These are phyloP conservation scores for Priceomyces melissophilus DNA, from an alignment of 805 yeast species.

Conservation along the genomic window DNA sequence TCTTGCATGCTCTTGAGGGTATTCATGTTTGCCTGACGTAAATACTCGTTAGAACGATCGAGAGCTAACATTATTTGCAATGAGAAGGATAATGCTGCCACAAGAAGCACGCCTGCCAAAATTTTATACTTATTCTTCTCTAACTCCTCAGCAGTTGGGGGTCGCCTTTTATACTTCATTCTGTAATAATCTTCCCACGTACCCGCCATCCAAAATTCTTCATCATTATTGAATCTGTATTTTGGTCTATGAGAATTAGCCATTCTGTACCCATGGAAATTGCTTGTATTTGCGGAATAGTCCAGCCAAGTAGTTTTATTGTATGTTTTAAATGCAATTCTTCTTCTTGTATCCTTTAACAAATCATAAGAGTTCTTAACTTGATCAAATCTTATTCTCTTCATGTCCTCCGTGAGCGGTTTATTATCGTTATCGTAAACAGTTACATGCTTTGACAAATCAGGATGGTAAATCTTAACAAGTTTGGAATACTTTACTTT, in stretches of 20 bases:
- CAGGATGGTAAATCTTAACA: slow-evolving; percentile 85
- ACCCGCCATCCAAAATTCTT: slow-evolving; percentile 58
- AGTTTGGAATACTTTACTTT: slow-evolving; percentile 30
- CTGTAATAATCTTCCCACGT: slow-evolving; percentile 62
- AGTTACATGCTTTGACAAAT: slow-evolving; percentile 34
- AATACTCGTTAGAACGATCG: slow-evolving; percentile 30
- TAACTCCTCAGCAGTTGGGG: slow-evolving; percentile 40
- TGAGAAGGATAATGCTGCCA: slow-evolving; percentile 27
- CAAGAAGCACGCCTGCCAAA: slow-evolving; percentile 30
- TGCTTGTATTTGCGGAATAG: slow-evolving; percentile 7
- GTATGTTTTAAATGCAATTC: slow-evolving; percentile 27
- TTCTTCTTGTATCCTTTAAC: slow-evolving; percentile 48
- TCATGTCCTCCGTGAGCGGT: slow-evolving; percentile 27
- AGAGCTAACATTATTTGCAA: slow-evolving; percentile 37
- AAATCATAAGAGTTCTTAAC: slow-evolving; percentile 38
- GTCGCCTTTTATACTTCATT: slow-evolving; percentile 33
- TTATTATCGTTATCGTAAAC: slow-evolving; percentile 25
- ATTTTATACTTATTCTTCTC: slow-evolving; percentile 43
- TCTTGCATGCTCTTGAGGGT: slow-evolving; percentile 29
- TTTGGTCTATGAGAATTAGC: slow-evolving; percentile 37
- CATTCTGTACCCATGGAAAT: slow-evolving; percentile 32
- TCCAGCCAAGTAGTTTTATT: slow-evolving; percentile 25
- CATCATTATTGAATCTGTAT: slow-evolving; percentile 30
- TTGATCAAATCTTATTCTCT: slow-evolving; percentile 28
- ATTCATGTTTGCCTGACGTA: slow-evolving; percentile 20